Conservation (phyloP, 768 basidiomycete genomes). For the Tricholoma terreum region DNA sequence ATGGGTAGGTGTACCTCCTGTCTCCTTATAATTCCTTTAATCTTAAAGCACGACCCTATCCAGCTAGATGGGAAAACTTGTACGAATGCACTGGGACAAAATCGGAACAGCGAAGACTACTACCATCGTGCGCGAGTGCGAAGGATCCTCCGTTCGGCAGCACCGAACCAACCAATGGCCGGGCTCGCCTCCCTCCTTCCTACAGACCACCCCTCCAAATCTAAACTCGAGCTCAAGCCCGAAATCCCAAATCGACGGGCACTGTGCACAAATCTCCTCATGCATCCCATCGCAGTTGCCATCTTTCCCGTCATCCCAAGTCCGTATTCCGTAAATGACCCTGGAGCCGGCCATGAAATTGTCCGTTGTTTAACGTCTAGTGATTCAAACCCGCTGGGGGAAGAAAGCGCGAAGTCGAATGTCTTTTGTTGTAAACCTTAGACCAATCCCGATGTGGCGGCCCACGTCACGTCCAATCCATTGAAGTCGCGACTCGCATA, state of each 20-base stretch:
- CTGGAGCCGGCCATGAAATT: too few relatives aligned
- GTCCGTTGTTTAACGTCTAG: too few relatives aligned
- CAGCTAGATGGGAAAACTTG: conserved; percentile 71
- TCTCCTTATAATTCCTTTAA: neutral
- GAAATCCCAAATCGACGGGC: too few relatives aligned
- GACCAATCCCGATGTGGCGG: too few relatives aligned
- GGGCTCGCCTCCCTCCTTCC: conserved; percentile 48
- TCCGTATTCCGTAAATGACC: conserved; percentile 8
- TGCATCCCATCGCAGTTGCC: conserved; percentile 7
- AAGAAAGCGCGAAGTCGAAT: too few relatives aligned
- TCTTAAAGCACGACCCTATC: conserved; percentile 2
- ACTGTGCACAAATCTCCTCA: too few relatives aligned
- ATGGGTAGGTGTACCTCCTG: conserved; percentile 53
- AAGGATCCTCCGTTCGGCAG: conserved; percentile 56
- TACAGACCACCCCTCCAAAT: conserved; percentile 11
- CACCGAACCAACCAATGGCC: conserved; percentile 58
- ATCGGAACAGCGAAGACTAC: conserved; percentile 65
- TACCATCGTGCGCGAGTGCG: conserved; percentile 69
- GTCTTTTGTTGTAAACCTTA: too few relatives aligned
- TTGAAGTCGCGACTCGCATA: too few relatives aligned
- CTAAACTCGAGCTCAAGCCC: neutral
- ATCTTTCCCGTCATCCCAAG: conserved; percentile 24
- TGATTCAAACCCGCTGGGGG: too few relatives aligned
- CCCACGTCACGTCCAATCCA: too few relatives aligned
- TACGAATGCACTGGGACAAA: conserved; percentile 61